Evolutionary conservation across 352 stramenopile genomes (phyloP).

Genomic region (Saprolegnia diclina): DNA sequence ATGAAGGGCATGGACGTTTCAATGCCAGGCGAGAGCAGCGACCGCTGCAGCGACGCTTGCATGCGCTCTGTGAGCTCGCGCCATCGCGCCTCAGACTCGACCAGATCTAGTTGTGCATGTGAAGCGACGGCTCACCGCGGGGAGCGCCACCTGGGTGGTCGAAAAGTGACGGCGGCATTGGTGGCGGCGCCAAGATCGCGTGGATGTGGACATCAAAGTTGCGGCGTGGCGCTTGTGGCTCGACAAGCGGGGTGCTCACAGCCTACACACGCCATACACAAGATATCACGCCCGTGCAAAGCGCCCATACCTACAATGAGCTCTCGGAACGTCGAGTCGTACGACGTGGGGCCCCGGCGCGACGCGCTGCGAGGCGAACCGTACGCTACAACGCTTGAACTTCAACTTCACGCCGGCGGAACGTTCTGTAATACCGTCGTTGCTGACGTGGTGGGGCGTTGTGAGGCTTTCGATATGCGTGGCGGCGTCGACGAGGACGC

Average conservation of each 20-base stretch:
- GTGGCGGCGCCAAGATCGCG: conserved; percentile 72
- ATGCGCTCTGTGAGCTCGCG: conserved; percentile 15
- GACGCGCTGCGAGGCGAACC: background rate
- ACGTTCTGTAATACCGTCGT: background rate
- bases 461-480: conserved; percentile 39
- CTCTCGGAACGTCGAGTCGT: conserved; percentile 11
- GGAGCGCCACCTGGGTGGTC: background rate
- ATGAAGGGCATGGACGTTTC: conserved; percentile 16
- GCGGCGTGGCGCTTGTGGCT: conserved; percentile 33
- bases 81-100: conserved; percentile 3
- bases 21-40: conserved; percentile 4
- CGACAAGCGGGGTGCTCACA: background rate
- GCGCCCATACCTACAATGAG: background rate
- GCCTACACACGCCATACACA: conserved; percentile 4
- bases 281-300: background rate
- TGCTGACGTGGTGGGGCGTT: background rate
- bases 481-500: conserved; percentile 64
- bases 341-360: background rate
- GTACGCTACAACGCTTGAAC: background rate
- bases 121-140: no score
- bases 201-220: conserved; percentile 87
- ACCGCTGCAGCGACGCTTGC: conserved; percentile 1
- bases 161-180: conserved; percentile 9
- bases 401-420: no score
- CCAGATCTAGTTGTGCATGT: background rate